phyloP scores from a whole-genome alignment of 176 grass and related monocot species.

The Tillandsia fasciculata region DNA sequence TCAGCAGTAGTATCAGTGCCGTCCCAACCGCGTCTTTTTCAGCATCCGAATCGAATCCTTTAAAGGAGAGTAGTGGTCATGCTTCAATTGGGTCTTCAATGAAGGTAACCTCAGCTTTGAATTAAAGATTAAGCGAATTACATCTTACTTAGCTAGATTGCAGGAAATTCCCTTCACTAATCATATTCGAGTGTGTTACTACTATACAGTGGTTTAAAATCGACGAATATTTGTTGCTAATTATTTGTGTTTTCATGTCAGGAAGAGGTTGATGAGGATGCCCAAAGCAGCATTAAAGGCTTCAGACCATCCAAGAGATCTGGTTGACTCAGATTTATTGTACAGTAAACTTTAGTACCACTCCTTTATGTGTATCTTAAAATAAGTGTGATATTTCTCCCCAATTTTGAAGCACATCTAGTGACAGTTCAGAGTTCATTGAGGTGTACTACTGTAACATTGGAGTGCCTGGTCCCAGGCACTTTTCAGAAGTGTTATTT shows the following conservation, averaged over 20 bases:
- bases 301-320: slow-evolving; percentile 49
- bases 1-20: slow-evolving; percentile 19
- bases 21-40: slow-evolving; percentile 36
- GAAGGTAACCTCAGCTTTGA: slow-evolving; percentile 12
- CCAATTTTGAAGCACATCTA: too few species aligned
- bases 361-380: too few species aligned
- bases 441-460: too few species aligned
- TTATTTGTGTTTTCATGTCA: slow-evolving; percentile 14
- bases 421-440: too few species aligned
- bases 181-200: neutral
- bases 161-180: too few species aligned
- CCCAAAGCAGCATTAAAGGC: slow-evolving; percentile 41
- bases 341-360: neutral
- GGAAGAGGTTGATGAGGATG: slow-evolving; percentile 47
- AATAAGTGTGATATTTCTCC: too few species aligned
- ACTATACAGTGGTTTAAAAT: neutral
- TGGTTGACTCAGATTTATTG: slow-evolving; percentile 5
- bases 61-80: slow-evolving; percentile 23
- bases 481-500: too few species aligned
- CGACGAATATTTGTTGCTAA: slow-evolving; percentile 2
- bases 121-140: neutral
- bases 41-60: slow-evolving; percentile 8
- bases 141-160: neutral
- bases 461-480: too few species aligned
- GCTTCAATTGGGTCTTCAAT: slow-evolving; percentile 17